phyloP scores from a whole-genome alignment of 345 rosid genomes.

The Rhodomyrtus tomentosa region DNA sequence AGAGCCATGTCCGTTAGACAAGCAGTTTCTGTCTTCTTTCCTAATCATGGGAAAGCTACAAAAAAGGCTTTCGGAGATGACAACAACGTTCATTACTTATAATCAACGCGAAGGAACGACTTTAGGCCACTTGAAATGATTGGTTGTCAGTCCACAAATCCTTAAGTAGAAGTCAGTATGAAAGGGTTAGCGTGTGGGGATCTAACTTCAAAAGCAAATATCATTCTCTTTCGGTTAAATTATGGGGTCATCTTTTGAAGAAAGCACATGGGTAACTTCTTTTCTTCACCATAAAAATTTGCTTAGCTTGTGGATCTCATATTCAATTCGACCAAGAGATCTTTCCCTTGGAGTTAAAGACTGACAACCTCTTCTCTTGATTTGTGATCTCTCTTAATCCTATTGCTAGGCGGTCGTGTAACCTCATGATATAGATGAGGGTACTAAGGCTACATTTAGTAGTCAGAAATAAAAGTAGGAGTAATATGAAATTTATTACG shows the following conservation, averaged over 20 bases:
- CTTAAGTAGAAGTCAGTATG: not conserved
- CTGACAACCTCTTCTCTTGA: not conserved
- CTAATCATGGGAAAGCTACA: not conserved
- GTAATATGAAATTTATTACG: not conserved
- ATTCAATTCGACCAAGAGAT: not conserved
- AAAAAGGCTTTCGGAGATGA: not conserved
- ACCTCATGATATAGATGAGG: not conserved
- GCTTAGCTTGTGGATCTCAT: not conserved
- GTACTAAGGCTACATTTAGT: not conserved
- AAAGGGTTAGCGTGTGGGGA: not conserved
- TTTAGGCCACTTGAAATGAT: not conserved
- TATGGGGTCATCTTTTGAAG: not conserved
- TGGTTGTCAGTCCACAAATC: not conserved
- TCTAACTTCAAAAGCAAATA: not conserved
- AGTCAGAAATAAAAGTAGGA: not conserved
- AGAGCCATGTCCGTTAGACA: not conserved
- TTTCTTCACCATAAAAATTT: not conserved
- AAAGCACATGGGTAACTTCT: not conserved
- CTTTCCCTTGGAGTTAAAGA: not conserved
- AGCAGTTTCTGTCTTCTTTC: not conserved
- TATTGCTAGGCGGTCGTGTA: not conserved
- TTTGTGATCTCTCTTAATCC: not conserved
- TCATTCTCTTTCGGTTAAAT: not conserved
- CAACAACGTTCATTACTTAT: not conserved
- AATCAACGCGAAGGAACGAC: not conserved